Conservation (phyloP, 306 rosid species). For the Carpinus viminea region DNA sequence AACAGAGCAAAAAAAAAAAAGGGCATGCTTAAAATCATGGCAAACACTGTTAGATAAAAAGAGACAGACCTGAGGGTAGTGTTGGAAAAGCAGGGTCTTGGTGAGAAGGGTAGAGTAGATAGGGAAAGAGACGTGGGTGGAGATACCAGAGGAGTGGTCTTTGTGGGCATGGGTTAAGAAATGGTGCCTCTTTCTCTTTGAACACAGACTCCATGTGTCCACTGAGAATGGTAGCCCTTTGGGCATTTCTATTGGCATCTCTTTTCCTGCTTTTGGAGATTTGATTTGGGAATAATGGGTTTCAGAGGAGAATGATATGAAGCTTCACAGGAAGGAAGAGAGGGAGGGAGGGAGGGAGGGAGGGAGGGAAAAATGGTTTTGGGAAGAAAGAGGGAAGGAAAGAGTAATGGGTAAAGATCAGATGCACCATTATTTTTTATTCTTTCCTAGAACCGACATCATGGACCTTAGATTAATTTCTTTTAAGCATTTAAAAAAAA, state of each 20-base stretch:
- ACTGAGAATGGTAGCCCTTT: constrained; percentile 76
- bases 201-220: constrained; percentile 68
- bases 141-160: constrained; percentile 65
- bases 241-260: constrained; percentile 82
- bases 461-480: no score
- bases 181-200: constrained; percentile 59
- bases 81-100: constrained; percentile 55
- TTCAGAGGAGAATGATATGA: background rate
- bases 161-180: constrained; percentile 84
- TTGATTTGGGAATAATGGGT: background rate
- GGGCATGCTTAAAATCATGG: background rate
- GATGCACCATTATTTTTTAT: no score
- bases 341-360: background rate
- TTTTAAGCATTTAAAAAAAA: no score
- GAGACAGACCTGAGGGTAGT: constrained; percentile 42
- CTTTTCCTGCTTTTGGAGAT: background rate
- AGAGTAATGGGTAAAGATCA: no score
- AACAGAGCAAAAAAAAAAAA: background rate
- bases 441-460: no score
- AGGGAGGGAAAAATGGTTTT: background rate
- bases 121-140: constrained; percentile 53
- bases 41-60: background rate
- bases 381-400: no score
- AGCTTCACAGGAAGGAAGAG: background rate
- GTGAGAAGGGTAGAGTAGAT: constrained; percentile 64